phyloP scores from a whole-genome alignment of 495 filamentous ascomycete species.

The Hapsidospora chrysogenum region DNA sequence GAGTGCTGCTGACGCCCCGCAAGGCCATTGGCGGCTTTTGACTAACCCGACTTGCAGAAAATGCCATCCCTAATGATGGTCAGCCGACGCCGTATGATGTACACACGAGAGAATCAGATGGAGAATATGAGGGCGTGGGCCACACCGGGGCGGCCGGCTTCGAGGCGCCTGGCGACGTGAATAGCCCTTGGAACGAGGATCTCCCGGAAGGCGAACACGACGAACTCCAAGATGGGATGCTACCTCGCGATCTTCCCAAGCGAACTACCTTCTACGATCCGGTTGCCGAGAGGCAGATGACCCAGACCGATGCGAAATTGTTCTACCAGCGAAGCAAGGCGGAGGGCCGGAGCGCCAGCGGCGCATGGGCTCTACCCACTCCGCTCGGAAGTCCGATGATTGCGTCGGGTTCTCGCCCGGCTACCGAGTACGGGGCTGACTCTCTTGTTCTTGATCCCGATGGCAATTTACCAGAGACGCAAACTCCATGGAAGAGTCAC shows the following conservation, averaged over 20 bases:
- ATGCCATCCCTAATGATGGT: not conserved
- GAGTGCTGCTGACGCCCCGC: not conserved
- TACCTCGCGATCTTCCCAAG: slow-evolving; percentile 57
- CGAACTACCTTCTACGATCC: slow-evolving; percentile 76
- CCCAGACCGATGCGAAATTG: slow-evolving; percentile 79
- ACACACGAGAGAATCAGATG: not conserved
- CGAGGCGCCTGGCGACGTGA: not conserved
- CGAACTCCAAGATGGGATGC: slow-evolving; percentile 35
- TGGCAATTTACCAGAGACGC: not conserved
- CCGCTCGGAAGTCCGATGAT: not conserved
- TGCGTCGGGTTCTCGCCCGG: not conserved
- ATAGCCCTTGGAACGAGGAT: not conserved
- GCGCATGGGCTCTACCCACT: not conserved
- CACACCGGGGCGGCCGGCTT: not conserved
- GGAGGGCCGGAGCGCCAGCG: slow-evolving; percentile 15
- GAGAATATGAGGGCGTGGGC: not conserved
- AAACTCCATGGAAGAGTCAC: not conserved
- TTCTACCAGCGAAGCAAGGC: slow-evolving; percentile 85
- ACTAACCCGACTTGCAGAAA: not conserved
- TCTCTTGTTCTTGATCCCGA: not conserved
- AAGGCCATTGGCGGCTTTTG: not conserved
- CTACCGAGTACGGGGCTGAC: not conserved
- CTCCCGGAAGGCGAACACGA: not conserved
- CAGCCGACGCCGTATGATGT: not conserved
- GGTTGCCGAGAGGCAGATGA: slow-evolving; percentile 78